A percentile compares a stretch with the other conserved stretches of the same genome.
These are phyloP conservation scores for Tylopilus sp. DNA, from an alignment of 768 basidiomycete genomes.

Conservation along the genomic window DNA sequence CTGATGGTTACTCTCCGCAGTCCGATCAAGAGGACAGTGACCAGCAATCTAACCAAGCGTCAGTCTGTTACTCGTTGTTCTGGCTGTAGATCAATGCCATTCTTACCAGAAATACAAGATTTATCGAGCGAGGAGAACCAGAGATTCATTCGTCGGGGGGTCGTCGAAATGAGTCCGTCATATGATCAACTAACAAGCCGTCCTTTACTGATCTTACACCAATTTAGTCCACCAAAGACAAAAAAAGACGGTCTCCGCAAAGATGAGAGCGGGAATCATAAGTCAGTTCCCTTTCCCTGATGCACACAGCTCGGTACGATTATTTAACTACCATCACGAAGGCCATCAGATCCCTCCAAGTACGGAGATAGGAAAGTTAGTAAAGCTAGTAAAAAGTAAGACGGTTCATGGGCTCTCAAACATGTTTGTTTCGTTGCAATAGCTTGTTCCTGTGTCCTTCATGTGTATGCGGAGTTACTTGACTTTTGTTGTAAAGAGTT, in stretches of 20 bases:
- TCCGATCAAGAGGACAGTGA: background rate
- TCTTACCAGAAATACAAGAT: background rate
- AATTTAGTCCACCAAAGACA: background rate
- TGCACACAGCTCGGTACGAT: background rate
- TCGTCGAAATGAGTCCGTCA: background rate
- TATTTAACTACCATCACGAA: background rate
- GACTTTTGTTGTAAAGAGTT: background rate
- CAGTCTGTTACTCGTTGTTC: background rate
- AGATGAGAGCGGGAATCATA: background rate
- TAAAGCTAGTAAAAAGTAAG: background rate
- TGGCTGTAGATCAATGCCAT: background rate
- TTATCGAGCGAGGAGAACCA: conserved; percentile 3
- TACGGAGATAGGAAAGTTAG: background rate
- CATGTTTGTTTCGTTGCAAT: background rate
- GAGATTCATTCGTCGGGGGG: accelerated
- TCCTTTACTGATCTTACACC: background rate
- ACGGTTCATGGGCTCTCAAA: background rate
- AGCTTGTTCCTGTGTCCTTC: background rate
- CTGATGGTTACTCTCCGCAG: background rate
- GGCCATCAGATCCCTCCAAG: background rate
- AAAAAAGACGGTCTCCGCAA: background rate
- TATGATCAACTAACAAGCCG: background rate
- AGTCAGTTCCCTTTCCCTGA: conserved; percentile 7
- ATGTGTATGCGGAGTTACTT: background rate
- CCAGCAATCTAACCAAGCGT: background rate